These are phyloP conservation scores for Polyrhizophydium stewartii DNA, from an alignment of 371 early-diverging fungal genomes.

Conservation along the genomic window DNA sequence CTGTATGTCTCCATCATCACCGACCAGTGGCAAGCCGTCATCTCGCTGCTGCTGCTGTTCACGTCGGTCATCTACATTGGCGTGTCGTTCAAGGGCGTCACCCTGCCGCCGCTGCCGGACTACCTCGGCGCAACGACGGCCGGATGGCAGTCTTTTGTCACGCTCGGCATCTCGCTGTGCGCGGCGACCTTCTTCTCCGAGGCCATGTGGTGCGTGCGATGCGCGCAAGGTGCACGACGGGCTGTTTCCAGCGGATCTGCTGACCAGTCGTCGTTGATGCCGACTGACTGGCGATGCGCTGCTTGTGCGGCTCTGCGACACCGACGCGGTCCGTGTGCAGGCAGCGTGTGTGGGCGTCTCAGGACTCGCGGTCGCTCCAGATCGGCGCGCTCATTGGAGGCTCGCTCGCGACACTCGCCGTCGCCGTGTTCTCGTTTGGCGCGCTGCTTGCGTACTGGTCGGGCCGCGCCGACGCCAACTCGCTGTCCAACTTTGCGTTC, in stretches of 20 bases:
- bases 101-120: constrained; percentile 33
- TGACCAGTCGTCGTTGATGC: too few relatives aligned
- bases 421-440: constrained; percentile 55
- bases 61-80: constrained; percentile 46
- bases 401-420: constrained; percentile 32
- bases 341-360: constrained; percentile 63
- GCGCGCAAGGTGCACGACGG: neutral
- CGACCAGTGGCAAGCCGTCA: constrained; percentile 51
- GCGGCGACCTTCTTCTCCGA: constrained; percentile 55
- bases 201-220: constrained; percentile 34
- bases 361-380: constrained; percentile 38
- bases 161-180: constrained; percentile 48
- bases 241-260: too few relatives aligned
- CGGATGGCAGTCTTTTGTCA: constrained; percentile 46
- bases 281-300: neutral
- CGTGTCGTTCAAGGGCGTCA: constrained; percentile 38
- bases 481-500: constrained; percentile 33
- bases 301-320: too few relatives aligned
- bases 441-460: constrained; percentile 53
- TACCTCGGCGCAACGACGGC: constrained; percentile 39
- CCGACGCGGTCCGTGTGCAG: too few relatives aligned
- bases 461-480: constrained; percentile 29
- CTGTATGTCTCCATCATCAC: constrained; percentile 56
- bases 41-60: constrained; percentile 35
- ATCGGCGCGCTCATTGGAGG: constrained; percentile 42